Evolutionary conservation across 164 flowering plant species (phyloP).

Genomic region (Nymphaea thermarum): DNA sequence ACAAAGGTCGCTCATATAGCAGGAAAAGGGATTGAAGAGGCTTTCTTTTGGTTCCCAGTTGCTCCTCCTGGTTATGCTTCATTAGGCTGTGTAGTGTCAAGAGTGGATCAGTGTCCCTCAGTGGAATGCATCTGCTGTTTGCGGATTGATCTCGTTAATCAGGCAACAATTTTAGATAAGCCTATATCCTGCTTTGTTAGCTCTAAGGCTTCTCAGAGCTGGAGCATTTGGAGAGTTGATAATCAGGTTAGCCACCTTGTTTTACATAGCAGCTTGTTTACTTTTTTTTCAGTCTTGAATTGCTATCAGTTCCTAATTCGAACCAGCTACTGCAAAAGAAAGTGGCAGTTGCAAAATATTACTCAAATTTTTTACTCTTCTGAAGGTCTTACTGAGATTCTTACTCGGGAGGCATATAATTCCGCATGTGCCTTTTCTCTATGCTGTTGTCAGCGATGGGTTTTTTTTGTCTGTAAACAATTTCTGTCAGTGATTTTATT

Average conservation of each 20-base stretch:
- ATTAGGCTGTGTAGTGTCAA: conserved; percentile 77
- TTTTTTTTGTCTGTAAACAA: too few species aligned
- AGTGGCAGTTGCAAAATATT: too few species aligned
- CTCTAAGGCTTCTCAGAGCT: conserved; percentile 62
- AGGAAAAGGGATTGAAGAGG: conserved; percentile 74
- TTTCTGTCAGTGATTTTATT: too few species aligned
- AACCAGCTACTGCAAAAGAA: too few species aligned
- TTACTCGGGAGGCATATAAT: too few species aligned
- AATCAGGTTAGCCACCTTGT: conserved; percentile 54
- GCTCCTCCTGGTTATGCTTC: conserved; percentile 99
- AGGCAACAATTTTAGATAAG: conserved; percentile 53
- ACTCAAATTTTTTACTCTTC: too few species aligned
- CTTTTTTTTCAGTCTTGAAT: too few species aligned
- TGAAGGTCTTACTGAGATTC: too few species aligned
- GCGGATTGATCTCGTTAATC: conserved; percentile 81
- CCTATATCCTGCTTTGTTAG: conserved; percentile 68
- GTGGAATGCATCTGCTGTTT: conserved; percentile 72
- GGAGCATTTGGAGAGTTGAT: conserved; percentile 98
- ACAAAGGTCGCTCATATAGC: conserved; percentile 74
- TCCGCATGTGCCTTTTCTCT: too few species aligned
- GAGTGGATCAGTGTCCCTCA: conserved; percentile 55
- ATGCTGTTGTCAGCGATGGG: too few species aligned
- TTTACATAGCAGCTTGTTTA: too few species aligned
- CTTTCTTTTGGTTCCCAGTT: conserved; percentile 91
- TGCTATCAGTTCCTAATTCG: too few species aligned